Evolutionary conservation across 495 filamentous ascomycete genomes (phyloP), one percentile per base, ranked within the genome.

Genomic region (Annulohypoxylon moriforme): DNA sequence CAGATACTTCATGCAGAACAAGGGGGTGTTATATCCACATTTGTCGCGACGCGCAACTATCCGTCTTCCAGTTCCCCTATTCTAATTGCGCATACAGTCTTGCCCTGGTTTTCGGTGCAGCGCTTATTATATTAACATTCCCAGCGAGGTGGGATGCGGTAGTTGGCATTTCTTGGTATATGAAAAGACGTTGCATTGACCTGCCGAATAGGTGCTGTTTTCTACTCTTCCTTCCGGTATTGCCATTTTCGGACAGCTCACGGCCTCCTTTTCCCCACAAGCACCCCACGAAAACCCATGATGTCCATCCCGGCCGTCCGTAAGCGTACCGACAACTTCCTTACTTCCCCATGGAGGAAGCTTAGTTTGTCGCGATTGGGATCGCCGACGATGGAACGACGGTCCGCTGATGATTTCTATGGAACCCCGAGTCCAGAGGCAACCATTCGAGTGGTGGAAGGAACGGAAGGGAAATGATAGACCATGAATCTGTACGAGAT

Each of bases 381-480:
- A 49, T 31, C 42, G 57, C 63, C 69, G 69, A 75, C 66, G 64
- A 65, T 75, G 75, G 75, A 75, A 64, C 71, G 69, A 66, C 75
- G 75, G 72, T 61, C 72, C 69, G 72, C 50, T 29, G 38, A 50
- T 29, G 40, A 24, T 56, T 4, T 18, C 34, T 40, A 56, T 56
- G 47, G 25, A 60, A 38, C 63, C 33, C 50, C 29, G 50, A 66
- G 53, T 47, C n/a, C 27, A 42, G 60, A 31, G 52, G 27, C 3
- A 46, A 49, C 61, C 14, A 47, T 67, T 44, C 27, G 16, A 63
- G 47, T 64, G 67, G 68, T 68, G 55, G 60, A 64, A 49, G 50
- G 60, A 55, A 67, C 57, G 24, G 36, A 16, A 64, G 8, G 27
- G 18, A 40, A 38, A 16, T 60, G 47, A 47, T 42, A 64, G 52